Conservation (phyloP, 805 yeast genomes). For the Pichia paraexigua region DNA sequence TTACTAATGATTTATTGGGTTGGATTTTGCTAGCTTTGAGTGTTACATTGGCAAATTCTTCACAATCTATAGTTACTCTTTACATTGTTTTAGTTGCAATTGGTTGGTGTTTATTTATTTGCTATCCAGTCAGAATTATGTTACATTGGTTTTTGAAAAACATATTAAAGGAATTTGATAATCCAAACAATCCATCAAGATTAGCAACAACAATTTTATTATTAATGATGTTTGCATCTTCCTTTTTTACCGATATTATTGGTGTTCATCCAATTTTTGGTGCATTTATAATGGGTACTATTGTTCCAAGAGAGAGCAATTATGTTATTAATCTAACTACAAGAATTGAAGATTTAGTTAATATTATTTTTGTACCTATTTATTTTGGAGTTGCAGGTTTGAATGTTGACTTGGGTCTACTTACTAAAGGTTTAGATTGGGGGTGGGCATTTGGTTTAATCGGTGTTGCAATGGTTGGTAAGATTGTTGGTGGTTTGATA, state of each 20-base stretch:
- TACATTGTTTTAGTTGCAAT: slow-evolving; percentile 57
- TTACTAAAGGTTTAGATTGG: slow-evolving; percentile 67
- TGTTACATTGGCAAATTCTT: slow-evolving; percentile 68
- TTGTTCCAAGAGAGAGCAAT: slow-evolving; percentile 70
- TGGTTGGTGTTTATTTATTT: slow-evolving; percentile 61
- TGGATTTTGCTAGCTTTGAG: slow-evolving; percentile 74
- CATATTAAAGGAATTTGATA: slow-evolving; percentile 36
- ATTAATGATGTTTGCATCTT: slow-evolving; percentile 50
- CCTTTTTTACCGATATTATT: slow-evolving; percentile 74
- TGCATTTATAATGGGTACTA: slow-evolving; percentile 69
- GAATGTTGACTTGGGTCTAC: slow-evolving; percentile 55
- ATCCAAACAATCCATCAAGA: slow-evolving; percentile 55
- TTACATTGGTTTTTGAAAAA: slow-evolving; percentile 38
- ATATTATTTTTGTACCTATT: slow-evolving; percentile 62
- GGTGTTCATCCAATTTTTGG: slow-evolving; percentile 87
- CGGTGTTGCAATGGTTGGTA: slow-evolving; percentile 58
- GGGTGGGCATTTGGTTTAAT: slow-evolving; percentile 66
- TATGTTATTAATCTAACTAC: slow-evolving; percentile 63
- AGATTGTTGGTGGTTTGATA: slow-evolving; percentile 56
- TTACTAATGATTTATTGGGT: slow-evolving; percentile 69
- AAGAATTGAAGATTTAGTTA: slow-evolving; percentile 71
- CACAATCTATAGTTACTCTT: slow-evolving; percentile 58
- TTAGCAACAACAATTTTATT: slow-evolving; percentile 49
- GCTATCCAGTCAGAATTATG: slow-evolving; percentile 46
- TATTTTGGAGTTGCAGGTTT: slow-evolving; percentile 78